Evolutionary conservation across 257 asterid species (phyloP), one percentile per base, ranked within the genome.

Genomic region (Datura wrightii): DNA sequence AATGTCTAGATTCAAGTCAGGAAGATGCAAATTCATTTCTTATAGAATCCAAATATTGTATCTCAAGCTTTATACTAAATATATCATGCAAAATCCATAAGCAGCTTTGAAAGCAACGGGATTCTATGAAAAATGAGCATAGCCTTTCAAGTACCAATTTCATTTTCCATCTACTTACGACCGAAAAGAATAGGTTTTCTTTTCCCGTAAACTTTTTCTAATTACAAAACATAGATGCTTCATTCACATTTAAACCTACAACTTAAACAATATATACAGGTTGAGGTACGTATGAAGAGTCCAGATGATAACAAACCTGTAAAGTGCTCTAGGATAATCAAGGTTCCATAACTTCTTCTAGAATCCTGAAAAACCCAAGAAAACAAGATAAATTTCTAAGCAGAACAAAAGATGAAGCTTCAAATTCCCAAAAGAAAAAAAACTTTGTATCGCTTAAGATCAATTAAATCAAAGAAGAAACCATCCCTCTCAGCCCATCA

Each of bases 271-370:
- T 34, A 14, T 16, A 50, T 31, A 8, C 24, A 31, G 46, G 46
- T 52, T 50, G 48, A 48, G 79, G 39, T 74, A 74, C 9, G 4
- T 36, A 14, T 50, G 42, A 52, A 34, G 48, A 78, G 15, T 15
- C 2, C 48, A 78, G 34, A 52, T 13, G 46, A 34, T 48, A 53
- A 52, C 63, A 78, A 78, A 78, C 65, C 82, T 78, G 48, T 9
- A 52, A 34, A 78, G 15, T 3, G 39, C 82, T 78, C 19, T 16
- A 63, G 79, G 85, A 67, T 50, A 66, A 82, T 66, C 53, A 82
- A 46, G 50, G 66, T 53, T 82, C 85, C 85, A 66, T 34, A 34
- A 41, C 59, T 60, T 60, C 56, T 3, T 80, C 36, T 37, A 10
- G 16, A 36, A 82, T 63, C 19, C 84, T 19, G 60, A 16, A 66